phyloP scores from a whole-genome alignment of 2,329 filamentous ascomycete species.

The Monosporascus sp. region DNA sequence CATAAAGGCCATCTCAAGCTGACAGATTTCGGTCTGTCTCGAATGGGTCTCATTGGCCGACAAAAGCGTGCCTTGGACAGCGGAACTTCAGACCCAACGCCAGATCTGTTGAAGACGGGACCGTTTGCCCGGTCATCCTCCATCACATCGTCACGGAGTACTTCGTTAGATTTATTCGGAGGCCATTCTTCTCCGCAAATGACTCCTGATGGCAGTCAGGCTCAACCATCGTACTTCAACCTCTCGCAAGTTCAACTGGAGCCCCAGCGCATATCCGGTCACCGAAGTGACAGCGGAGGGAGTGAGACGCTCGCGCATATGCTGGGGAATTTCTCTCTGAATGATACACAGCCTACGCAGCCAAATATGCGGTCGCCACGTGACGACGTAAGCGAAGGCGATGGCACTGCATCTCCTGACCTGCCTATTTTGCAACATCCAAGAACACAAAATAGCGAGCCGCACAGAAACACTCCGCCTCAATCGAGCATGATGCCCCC shows the following conservation, averaged over 20 bases:
- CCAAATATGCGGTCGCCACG: slow-evolving; percentile 53
- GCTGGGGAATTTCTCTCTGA: slow-evolving; percentile 73
- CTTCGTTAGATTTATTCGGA: slow-evolving; percentile 83
- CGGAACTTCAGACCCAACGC: slow-evolving; percentile 72
- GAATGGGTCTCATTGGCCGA: slow-evolving; percentile 93
- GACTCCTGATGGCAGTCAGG: slow-evolving; percentile 70
- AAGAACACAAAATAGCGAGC: slow-evolving; percentile 40
- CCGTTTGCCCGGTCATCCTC: slow-evolving; percentile 84
- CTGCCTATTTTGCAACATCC: slow-evolving; percentile 58
- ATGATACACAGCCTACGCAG: slow-evolving; percentile 48
- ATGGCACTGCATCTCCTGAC: slow-evolving; percentile 72
- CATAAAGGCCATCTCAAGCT: slow-evolving; percentile 94
- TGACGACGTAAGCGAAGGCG: slow-evolving; percentile 70
- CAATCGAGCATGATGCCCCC: slow-evolving; percentile 74
- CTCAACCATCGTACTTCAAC: slow-evolving; percentile 90
- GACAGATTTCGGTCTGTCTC: slow-evolving; percentile 93
- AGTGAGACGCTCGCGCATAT: slow-evolving; percentile 81
- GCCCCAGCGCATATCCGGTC: slow-evolving; percentile 66
- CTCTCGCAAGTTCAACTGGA: slow-evolving; percentile 56
- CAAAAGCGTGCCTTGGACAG: slow-evolving; percentile 88
- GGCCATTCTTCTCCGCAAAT: slow-evolving; percentile 74
- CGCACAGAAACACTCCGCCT: slow-evolving; percentile 56
- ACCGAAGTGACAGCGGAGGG: slow-evolving; percentile 86
- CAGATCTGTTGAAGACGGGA: slow-evolving; percentile 87
- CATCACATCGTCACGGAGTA: slow-evolving; percentile 82